Conservation (phyloP, 1,139 yeast genomes). For the Debaryomyces sp. region DNA sequence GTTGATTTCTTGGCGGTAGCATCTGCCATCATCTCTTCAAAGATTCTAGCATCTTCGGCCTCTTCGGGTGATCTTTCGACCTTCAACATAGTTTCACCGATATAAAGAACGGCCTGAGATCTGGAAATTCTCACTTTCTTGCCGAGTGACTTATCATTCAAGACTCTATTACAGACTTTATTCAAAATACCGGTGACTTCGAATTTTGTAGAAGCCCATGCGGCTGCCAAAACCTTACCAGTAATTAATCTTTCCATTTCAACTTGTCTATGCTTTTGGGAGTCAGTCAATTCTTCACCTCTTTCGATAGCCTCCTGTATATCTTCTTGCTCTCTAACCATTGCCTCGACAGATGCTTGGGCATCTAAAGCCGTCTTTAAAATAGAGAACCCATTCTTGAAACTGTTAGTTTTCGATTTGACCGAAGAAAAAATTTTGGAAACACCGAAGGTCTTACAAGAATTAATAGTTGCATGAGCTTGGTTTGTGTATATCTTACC, state of each 20-base stretch:
- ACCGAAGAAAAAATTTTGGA: slow-evolving; percentile 55
- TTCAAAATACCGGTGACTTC: slow-evolving; percentile 70
- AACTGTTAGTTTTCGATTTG: slow-evolving; percentile 40
- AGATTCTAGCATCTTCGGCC: slow-evolving; percentile 73
- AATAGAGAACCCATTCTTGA: slow-evolving; percentile 43
- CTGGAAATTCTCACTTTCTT: slow-evolving; percentile 55
- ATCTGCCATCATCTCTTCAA: slow-evolving; percentile 75
- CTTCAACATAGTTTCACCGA: slow-evolving; percentile 58
- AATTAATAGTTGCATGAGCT: slow-evolving; percentile 47
- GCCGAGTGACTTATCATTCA: slow-evolving; percentile 57
- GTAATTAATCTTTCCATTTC: slow-evolving; percentile 68
- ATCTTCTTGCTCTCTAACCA: slow-evolving; percentile 53
- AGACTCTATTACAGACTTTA: slow-evolving; percentile 62
- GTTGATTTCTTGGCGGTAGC: slow-evolving; percentile 56
- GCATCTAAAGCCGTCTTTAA: slow-evolving; percentile 48
- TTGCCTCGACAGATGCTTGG: slow-evolving; percentile 40
- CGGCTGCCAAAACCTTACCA: slow-evolving; percentile 74
- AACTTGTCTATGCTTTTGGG: slow-evolving; percentile 55
- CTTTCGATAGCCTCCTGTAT: slow-evolving; percentile 34
- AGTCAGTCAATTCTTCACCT: slow-evolving; percentile 37
- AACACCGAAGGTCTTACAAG: slow-evolving; percentile 48
- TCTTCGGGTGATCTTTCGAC: slow-evolving; percentile 69
- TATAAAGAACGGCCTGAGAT: slow-evolving; percentile 60
- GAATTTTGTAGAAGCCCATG: slow-evolving; percentile 81
- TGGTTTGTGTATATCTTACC: slow-evolving; percentile 67